These are phyloP conservation scores for Aspergillaceae sp. DNA, from an alignment of 2,329 filamentous ascomycete genomes.

Conservation along the genomic window DNA sequence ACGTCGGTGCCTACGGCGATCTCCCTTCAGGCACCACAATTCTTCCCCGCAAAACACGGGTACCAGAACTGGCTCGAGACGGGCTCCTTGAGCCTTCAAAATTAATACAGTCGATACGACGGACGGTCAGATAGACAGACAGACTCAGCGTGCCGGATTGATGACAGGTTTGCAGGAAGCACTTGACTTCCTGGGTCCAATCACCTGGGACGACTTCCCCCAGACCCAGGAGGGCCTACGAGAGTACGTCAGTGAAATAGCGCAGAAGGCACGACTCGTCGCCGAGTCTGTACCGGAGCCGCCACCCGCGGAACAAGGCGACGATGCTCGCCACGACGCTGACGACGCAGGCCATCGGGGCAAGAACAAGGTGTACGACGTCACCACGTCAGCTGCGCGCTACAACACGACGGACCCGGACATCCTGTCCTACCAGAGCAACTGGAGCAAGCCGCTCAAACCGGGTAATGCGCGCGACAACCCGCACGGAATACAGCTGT, in stretches of 20 bases:
- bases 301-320: conserved; percentile 25
- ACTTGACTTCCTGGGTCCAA: conserved; percentile 48
- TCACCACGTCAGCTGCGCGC: conserved; percentile 46
- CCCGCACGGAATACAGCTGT: conserved; percentile 66
- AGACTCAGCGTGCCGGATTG: not conserved
- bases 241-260: conserved; percentile 50
- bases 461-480: conserved; percentile 59
- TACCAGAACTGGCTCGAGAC: too few relatives aligned
- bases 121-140: too few relatives aligned
- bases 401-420: conserved; percentile 42
- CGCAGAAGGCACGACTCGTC: conserved; percentile 60
- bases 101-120: too few relatives aligned
- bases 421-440: conserved; percentile 58
- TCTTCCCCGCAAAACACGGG: too few relatives aligned
- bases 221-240: conserved; percentile 42
- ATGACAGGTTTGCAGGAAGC: conserved; percentile 55
- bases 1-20: too few relatives aligned
- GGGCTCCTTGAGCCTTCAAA: too few relatives aligned
- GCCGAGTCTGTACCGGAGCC: conserved; percentile 65
- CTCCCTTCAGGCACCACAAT: too few relatives aligned
- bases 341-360: not conserved
- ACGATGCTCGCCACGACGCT: conserved; percentile 19
- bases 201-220: conserved; percentile 45
- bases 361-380: conserved; percentile 5
- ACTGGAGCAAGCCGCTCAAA: conserved; percentile 72